A percentile compares a stretch with the other conserved stretches of the same genome.
Conservation (phyloP, 345 rosid species). For the Hibiscus tridactylites region DNA sequence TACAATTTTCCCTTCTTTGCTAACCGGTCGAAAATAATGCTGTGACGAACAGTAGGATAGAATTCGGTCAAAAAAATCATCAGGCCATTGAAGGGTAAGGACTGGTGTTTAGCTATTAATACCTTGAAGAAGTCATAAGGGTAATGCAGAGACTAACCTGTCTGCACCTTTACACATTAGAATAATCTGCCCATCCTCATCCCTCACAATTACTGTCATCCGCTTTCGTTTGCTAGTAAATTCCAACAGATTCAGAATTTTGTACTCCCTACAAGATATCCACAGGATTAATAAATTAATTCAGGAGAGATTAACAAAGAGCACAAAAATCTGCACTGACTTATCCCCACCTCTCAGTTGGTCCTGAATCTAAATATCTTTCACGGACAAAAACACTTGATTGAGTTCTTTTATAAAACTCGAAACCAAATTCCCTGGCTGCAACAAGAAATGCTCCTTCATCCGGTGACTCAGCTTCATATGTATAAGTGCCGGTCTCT, state of each 20-base stretch:
- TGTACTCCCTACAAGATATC: slow-evolving; percentile 68
- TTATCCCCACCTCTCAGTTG: slow-evolving; percentile 58
- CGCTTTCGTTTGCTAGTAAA: slow-evolving; percentile 97
- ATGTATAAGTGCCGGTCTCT: slow-evolving; percentile 54
- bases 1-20: slow-evolving; percentile 67
- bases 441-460: slow-evolving; percentile 95
- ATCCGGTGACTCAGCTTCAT: slow-evolving; percentile 99
- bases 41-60: slow-evolving; percentile 26
- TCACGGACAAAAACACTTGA: slow-evolving; percentile 71
- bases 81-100: background rate
- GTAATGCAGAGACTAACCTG: slow-evolving; percentile 47
- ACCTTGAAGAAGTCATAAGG: background rate
- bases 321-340: background rate
- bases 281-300: slow-evolving; percentile 11
- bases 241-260: slow-evolving; percentile 78
- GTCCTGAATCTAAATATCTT: slow-evolving; percentile 37
- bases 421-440: slow-evolving; percentile 96
- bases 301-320: slow-evolving; percentile 9
- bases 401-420: slow-evolving; percentile 77
- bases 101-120: background rate
- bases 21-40: slow-evolving; percentile 85
- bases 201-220: slow-evolving; percentile 82
- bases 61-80: slow-evolving; percentile 6
- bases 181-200: slow-evolving; percentile 71
- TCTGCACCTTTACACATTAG: slow-evolving; percentile 97